Evolutionary conservation across 345 rosid genomes (phyloP), one percentile per base, ranked within the genome.

Genomic region (Camelina sativa): DNA sequence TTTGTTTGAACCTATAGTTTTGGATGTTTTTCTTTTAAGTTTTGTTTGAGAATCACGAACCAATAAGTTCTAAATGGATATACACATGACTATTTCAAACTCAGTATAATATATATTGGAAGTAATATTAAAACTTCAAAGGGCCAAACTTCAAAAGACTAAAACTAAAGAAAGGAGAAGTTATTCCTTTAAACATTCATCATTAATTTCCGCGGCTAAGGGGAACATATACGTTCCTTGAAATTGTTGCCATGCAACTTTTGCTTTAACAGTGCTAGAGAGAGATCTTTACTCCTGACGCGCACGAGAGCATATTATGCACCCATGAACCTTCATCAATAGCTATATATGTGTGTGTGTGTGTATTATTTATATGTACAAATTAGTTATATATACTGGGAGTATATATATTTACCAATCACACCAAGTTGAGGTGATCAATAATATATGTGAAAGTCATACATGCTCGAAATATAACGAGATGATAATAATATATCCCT

Each of bases 221-320:
- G 41, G 75, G 65, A 70, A 70, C 65, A 54, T 22, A 77, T 65
- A 79, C 86, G 85, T 81, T 83, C 85, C 80, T 83, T 61, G 84
- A 76, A 84, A 54, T 55, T 51, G 72, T 74, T 70, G 81, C 76
- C 88, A 71, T 81, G 90, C 86, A 80, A 76, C 88, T 80, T 83
- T 86, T 74, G 65, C 85, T 86, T 77, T 62, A 46, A 43, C 66
- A 65, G 41, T 64, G 61, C 52, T 65, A 69, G 50, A 40, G 50
- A 40, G 30, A 40, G 17, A 15, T 30, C 17, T 52, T 52, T 19
- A 19, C 59, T 44, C 28, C 84, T 78, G 85, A 83, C 85, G 60
- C 79, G 79, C 86, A 86, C 85, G 85, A 80, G 81, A 52, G 2
- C 80, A 41, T 52, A 76, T 68, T 28, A 28, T 28, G 3, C 41